Conservation (phyloP, 306 rosid genomes). For the Potentilla sterilis region DNA sequence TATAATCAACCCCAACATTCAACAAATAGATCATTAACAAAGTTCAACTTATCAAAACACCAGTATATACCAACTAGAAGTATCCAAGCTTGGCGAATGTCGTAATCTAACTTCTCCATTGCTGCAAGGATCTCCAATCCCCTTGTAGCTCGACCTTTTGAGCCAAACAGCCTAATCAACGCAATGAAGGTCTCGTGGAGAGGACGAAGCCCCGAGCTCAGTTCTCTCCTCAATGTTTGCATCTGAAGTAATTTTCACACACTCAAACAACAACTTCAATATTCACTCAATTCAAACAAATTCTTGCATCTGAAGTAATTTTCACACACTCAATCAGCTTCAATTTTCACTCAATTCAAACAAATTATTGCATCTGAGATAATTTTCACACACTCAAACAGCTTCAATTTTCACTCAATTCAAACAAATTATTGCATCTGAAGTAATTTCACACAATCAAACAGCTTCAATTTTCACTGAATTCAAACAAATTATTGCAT, state of each 20-base stretch:
- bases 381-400: background rate
- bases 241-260: conserved; percentile 34
- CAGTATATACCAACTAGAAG: conserved; percentile 55
- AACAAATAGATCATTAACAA: background rate
- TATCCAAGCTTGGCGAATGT: conserved; percentile 87
- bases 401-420: background rate
- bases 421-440: no score
- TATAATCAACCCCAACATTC: conserved; percentile 2
- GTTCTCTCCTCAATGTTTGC: conserved; percentile 78
- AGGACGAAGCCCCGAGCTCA: conserved; percentile 88
- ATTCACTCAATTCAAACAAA: no score
- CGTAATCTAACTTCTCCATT: conserved; percentile 75
- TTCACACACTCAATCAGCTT: background rate
- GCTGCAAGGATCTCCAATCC: conserved; percentile 81
- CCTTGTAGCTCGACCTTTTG: conserved; percentile 59
- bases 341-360: background rate
- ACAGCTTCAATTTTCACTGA: background rate
- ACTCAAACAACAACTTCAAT: no score
- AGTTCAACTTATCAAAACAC: background rate
- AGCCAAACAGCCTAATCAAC: conserved; percentile 68
- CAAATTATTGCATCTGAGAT: no score
- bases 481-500: no score
- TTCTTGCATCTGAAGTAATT: no score
- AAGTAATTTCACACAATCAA: background rate
- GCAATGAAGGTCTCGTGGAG: conserved; percentile 83